A percentile compares a stretch with the other conserved stretches of the same genome.
Evolutionary conservation across 176 grass and related monocot species (phyloP).

Genomic region (Triticum aestivum): IWGSC_CS_RefSeq_v2.1 NC_057807.1:453846668-453847167

Average conservation of each 20-base stretch:
- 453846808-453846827: no score
- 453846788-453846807: not conserved
- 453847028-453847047: not conserved
- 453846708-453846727: not conserved
- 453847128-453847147: not conserved
- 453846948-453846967: not conserved
- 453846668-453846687: no score
- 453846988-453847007: not conserved
- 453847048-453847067: not conserved
- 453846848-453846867: no score
- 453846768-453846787: no score
- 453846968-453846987: not conserved
- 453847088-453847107: not conserved
- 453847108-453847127: not conserved
- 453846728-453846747: not conserved
- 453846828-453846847: no score
- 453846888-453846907: not conserved
- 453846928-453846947: not conserved
- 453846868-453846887: no score
- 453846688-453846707: not conserved
- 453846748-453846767: not conserved
- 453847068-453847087: not conserved
- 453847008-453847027: not conserved
- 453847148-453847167: not conserved
- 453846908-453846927: not conserved